phyloP scores from a whole-genome alignment of 176 grass and related monocot species.

The Alloteropsis semialata region DNA sequence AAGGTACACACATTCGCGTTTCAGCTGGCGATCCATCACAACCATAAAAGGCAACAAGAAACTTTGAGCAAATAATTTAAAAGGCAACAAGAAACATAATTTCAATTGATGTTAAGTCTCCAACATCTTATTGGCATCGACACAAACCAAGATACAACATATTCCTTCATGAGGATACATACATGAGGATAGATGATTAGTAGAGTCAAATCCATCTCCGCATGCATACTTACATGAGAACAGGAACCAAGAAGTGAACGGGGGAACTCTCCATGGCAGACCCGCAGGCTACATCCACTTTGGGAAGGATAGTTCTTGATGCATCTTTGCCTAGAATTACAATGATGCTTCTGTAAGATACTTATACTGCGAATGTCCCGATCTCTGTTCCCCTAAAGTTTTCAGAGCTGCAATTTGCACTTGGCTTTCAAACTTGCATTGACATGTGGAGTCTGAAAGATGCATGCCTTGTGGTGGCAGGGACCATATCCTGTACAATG shows the following conservation, averaged over 20 bases:
- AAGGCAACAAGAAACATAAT: too few species aligned
- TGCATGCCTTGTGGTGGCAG: neutral
- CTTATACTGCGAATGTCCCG: neutral
- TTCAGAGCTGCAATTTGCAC: neutral
- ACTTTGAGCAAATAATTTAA: too few species aligned
- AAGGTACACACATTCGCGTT: too few species aligned
- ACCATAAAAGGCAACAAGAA: too few species aligned
- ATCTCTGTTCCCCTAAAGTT: neutral
- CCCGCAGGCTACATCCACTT: constrained; percentile 21
- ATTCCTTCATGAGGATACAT: too few species aligned
- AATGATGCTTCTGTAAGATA: constrained; percentile 32
- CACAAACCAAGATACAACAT: too few species aligned
- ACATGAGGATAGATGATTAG: too few species aligned
- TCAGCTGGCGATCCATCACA: too few species aligned
- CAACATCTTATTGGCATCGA: too few species aligned
- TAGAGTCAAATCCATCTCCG: too few species aligned
- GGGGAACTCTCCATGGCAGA: constrained; percentile 44
- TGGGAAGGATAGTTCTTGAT: constrained; percentile 19
- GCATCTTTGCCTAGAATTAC: neutral
- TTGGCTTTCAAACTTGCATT: neutral
- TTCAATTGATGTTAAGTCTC: too few species aligned
- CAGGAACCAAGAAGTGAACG: constrained; percentile 44
- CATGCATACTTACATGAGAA: too few species aligned
- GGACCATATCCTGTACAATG: constrained; percentile 31
- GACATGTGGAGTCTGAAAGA: neutral